These are phyloP conservation scores for Vigna radiata DNA, from an alignment of 306 rosid species.

Conservation along the genomic window DNA sequence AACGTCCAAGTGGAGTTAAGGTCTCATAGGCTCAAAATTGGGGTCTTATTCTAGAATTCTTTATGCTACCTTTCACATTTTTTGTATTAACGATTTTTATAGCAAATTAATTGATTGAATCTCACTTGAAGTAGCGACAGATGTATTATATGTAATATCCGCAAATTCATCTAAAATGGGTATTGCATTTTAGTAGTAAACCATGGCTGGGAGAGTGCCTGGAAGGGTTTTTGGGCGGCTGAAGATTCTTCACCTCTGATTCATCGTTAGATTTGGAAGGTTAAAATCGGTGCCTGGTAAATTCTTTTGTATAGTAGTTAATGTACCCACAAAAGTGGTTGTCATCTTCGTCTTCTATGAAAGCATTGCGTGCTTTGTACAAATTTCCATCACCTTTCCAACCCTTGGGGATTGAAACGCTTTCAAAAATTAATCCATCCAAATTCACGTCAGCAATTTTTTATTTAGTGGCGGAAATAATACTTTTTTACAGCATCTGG, in stretches of 20 bases:
- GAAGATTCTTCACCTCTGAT: conserved; percentile 37
- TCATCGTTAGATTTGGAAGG: conserved; percentile 35
- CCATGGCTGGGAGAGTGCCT: conserved; percentile 28
- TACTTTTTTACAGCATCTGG: too few relatives aligned
- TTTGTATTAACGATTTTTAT: conserved; percentile 49
- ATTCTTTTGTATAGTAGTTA: conserved; percentile 49
- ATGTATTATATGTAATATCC: conserved; percentile 55
- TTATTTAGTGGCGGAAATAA: too few relatives aligned
- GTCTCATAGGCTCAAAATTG: conserved; percentile 61
- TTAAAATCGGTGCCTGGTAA: conserved; percentile 39
- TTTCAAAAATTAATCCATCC: conserved; percentile 20
- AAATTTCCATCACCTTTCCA: conserved; percentile 30
- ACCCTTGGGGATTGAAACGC: conserved; percentile 16
- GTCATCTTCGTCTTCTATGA: conserved; percentile 29
- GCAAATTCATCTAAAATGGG: conserved; percentile 47
- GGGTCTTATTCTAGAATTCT: conserved; percentile 39
- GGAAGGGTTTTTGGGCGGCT: conserved; percentile 43
- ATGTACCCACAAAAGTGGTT: conserved; percentile 31
- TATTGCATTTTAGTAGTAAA: conserved; percentile 41
- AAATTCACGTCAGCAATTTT: neutral
- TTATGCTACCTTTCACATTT: conserved; percentile 46
- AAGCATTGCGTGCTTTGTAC: conserved; percentile 23
- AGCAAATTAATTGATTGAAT: conserved; percentile 62
- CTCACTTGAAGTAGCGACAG: conserved; percentile 54
- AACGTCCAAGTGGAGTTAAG: conserved; percentile 86